A percentile compares a stretch with the other conserved stretches of the same genome.
Evolutionary conservation across 495 filamentous ascomycete species (phyloP).

Genomic region (Alectoria sarmentosa): DNA sequence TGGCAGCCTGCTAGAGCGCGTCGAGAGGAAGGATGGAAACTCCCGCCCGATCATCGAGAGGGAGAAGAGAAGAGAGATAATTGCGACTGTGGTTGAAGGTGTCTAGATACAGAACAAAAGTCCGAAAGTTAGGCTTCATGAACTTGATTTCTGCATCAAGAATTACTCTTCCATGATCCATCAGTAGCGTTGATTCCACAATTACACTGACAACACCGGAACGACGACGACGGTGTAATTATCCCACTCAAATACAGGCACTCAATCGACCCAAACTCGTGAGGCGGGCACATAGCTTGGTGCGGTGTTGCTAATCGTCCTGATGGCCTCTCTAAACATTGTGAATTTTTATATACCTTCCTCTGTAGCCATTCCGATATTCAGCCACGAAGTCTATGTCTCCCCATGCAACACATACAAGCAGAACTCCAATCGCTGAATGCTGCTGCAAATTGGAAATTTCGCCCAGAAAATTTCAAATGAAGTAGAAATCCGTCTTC

Average conservation of each 20-base stretch:
- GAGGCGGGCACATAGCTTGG: too few relatives aligned
- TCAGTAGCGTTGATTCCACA: neutral
- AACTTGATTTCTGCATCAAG: neutral
- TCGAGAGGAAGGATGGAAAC: conserved; percentile 24
- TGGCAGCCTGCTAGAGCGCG: conserved; percentile 45
- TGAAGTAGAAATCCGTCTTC: neutral
- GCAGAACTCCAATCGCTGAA: neutral
- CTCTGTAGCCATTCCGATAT: neutral
- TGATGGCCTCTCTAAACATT: too few relatives aligned
- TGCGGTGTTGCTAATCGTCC: too few relatives aligned
- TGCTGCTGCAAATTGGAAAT: neutral
- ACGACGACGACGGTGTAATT: neutral
- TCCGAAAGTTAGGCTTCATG: neutral
- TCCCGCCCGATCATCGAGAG: conserved; percentile 29
- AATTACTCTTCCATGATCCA: neutral
- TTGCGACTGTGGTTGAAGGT: conserved; percentile 25
- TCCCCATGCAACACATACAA: neutral
- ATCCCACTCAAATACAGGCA: neutral
- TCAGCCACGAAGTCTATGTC: neutral
- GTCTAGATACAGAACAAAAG: neutral
- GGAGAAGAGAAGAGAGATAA: conserved; percentile 28
- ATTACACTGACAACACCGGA: neutral
- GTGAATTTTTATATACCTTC: too few relatives aligned
- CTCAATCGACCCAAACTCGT: neutral
- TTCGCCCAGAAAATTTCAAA: neutral